Base-by-base conservation (phyloP, 768 basidiomycete genomes). In the Auricularia auricula-judae region DNA sequence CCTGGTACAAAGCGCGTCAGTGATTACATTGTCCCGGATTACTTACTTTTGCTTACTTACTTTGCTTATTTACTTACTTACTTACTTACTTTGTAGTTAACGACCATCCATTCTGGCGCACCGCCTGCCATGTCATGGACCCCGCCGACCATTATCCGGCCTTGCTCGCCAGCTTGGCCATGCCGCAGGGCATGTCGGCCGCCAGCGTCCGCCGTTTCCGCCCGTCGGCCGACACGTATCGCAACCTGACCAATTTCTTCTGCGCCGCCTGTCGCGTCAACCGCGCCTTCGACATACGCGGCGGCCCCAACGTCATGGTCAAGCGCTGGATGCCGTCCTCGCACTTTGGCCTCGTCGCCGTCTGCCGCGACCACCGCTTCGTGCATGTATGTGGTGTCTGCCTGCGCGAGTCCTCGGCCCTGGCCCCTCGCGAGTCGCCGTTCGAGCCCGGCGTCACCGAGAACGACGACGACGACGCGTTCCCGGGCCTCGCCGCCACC, bases 211-310 rank as follows among this genome's bases (percentile, higher is more conserved):
- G 39, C 36, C 16, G 16, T 16, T 33, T 33, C 4, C 39, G 33
- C 62, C 33, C 33, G 29, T 29, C 34, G 29, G 29, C 29, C 35
- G 47, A 51, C 47, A 51, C 47, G 5, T 51, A 51, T 18, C 14
- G 47, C 16, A 10, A 18, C 16, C 47, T 51, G 11, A 16, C 21
- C 47, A 51, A 51, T 51, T 36, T 42, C 59, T 61, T 18, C n/a
- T 91, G 89, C 74, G 73, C 79, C 53, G 81, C 89, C 36, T 91
- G 89, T 75, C 82, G 88, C 18, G 77, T 90, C 70, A 90, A 89
- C 72, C 73, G 74, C 2, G 86, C 88, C 16, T 51, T 51, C 47
- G 47, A 1, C 75, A 73, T 65, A 75, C 60, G 79, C 3, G 77
- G 74, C 36, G 66, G 74, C 3, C 88, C 87, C 4, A 79, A 89